Percentiles rank a stretch among this genome's conserved stretches.
Conservation (phyloP, 305 asterid species). For the Nicotiana rustica region DNA sequence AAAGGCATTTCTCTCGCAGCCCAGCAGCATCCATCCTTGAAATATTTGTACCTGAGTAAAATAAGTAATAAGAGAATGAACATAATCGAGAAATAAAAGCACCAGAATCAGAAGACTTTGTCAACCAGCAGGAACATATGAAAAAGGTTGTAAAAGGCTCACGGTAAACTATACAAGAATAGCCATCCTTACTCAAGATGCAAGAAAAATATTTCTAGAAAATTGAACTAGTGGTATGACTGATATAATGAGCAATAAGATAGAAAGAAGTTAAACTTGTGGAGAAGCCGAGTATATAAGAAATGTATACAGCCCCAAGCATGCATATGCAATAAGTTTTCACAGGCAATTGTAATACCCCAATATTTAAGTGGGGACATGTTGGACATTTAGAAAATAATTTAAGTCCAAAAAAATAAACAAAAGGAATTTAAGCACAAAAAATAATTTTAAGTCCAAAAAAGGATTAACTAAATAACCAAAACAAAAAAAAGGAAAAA, state of each 20-base stretch:
- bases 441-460: too few species aligned
- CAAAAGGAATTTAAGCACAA: too few species aligned
- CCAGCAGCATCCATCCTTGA: slow-evolving; percentile 80
- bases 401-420: too few species aligned
- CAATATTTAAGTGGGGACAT: too few species aligned
- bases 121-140: slow-evolving; percentile 27
- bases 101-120: slow-evolving; percentile 1
- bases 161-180: slow-evolving; percentile 2
- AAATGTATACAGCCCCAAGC: not conserved
- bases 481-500: too few species aligned
- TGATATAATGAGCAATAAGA: slow-evolving; percentile 22
- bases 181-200: slow-evolving; percentile 24
- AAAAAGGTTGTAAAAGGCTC: slow-evolving; percentile 9
- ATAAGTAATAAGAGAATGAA: slow-evolving; percentile 28
- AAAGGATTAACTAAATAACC: too few species aligned
- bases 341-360: not conserved
- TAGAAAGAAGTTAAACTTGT: not conserved
- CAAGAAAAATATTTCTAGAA: slow-evolving; percentile 1
- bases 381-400: too few species aligned
- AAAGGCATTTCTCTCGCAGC: slow-evolving; percentile 70
- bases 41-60: slow-evolving; percentile 74
- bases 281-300: slow-evolving; percentile 23
- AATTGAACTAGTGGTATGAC: slow-evolving; percentile 20
- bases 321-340: slow-evolving; percentile 31
- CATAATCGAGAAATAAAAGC: not conserved